Conservation (phyloP, 805 yeast genomes). For the Monosporozyma servazzii region DNA sequence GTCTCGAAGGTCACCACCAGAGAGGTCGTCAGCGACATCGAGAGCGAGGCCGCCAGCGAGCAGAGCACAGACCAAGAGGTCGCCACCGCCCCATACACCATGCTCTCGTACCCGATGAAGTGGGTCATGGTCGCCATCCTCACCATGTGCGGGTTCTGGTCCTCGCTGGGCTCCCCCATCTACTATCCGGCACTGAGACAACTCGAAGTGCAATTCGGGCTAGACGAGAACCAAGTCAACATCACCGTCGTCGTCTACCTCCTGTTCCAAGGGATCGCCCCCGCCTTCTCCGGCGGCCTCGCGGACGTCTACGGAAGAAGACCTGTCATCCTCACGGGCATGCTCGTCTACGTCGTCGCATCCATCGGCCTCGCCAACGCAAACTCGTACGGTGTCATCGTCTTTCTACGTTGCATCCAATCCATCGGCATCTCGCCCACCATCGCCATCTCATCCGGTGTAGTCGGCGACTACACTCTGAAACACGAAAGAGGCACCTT, state of each 20-base stretch:
- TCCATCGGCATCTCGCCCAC: slow-evolving; percentile 69
- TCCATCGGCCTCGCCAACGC: slow-evolving; percentile 59
- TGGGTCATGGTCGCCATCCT: slow-evolving; percentile 27
- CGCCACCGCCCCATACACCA: slow-evolving; percentile 16
- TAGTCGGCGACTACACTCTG: slow-evolving; percentile 62
- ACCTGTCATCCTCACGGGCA: slow-evolving; percentile 51
- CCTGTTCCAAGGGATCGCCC: slow-evolving; percentile 65
- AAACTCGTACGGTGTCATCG: slow-evolving; percentile 47
- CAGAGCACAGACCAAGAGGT: too few relatives aligned
- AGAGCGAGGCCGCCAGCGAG: too few relatives aligned
- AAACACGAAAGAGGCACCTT: slow-evolving; percentile 58
- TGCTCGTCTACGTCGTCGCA: slow-evolving; percentile 47
- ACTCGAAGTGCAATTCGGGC: slow-evolving; percentile 44
- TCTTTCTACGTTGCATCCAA: slow-evolving; percentile 58
- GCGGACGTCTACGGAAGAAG: slow-evolving; percentile 68
- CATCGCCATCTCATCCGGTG: slow-evolving; percentile 58
- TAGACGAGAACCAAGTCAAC: slow-evolving; percentile 49
- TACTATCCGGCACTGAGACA: slow-evolving; percentile 70
- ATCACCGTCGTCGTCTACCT: slow-evolving; percentile 68
- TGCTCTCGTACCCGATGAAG: slow-evolving; percentile 20
- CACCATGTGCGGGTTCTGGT: slow-evolving; percentile 44
- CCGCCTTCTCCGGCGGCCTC: slow-evolving; percentile 54
- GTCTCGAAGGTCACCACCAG: slow-evolving; percentile 18
- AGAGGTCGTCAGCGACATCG: slow-evolving; percentile 9
- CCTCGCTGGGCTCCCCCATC: slow-evolving; percentile 67